Evolutionary conservation across 768 basidiomycete genomes (phyloP).

Genomic region (Clitopilus passeckerianus): DNA sequence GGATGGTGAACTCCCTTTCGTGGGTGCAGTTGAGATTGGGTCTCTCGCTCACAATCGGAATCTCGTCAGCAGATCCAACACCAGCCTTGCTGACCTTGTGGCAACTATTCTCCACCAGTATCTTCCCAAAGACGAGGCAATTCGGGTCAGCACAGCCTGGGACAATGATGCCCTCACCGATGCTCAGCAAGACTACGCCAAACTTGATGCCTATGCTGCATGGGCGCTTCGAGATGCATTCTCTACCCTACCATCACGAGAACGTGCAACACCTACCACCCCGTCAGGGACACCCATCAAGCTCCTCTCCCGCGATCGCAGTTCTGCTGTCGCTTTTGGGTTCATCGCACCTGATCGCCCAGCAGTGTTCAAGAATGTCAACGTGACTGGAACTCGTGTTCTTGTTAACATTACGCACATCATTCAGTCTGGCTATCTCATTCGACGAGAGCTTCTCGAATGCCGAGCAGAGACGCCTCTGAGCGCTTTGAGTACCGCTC

Average conservation of each 20-base stretch:
- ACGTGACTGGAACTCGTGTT: background rate
- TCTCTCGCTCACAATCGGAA: background rate
- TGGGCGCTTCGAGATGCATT: background rate
- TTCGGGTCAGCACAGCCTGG: background rate
- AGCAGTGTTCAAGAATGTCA: background rate
- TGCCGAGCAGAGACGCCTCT: background rate
- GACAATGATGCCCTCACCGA: background rate
- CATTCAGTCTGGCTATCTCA: slow-evolving; percentile 2
- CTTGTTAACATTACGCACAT: slow-evolving; percentile 4
- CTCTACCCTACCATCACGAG: background rate
- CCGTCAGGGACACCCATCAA: slow-evolving; percentile 3
- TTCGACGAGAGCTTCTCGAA: slow-evolving; percentile 2
- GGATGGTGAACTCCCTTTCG: background rate
- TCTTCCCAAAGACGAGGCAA: background rate
- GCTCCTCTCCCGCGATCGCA: slow-evolving; percentile 6
- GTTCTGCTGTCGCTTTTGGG: slow-evolving; percentile 4
- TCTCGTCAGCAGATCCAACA: background rate
- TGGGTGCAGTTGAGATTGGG: slow-evolving; percentile 1
- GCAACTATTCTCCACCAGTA: background rate
- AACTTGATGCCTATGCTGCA: slow-evolving; percentile 3
- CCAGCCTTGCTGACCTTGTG: background rate
- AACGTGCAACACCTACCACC: background rate
- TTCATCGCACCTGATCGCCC: slow-evolving; percentile 6
- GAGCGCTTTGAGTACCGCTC: background rate
- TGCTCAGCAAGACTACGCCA: background rate